These are phyloP conservation scores for Magnusiomyces fungicola DNA, from an alignment of 1,139 yeast species.

Conservation along the genomic window DNA sequence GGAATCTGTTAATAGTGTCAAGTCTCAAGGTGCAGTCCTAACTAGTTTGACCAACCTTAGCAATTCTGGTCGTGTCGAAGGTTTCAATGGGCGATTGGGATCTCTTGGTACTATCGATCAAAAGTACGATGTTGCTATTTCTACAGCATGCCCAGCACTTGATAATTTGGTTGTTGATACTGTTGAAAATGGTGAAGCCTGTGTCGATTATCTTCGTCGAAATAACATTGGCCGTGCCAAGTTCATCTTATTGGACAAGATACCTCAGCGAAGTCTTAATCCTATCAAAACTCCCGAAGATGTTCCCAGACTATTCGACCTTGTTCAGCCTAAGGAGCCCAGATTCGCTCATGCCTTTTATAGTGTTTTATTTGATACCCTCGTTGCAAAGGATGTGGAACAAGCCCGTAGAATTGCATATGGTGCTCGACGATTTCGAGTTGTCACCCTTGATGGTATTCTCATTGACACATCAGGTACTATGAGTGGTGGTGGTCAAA, in stretches of 20 bases:
- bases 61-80: slow-evolving; percentile 75
- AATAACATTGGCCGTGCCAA: slow-evolving; percentile 85
- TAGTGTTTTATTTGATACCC: slow-evolving; percentile 76
- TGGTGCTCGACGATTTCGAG: slow-evolving; percentile 73
- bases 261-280: slow-evolving; percentile 52
- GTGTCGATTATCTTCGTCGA: slow-evolving; percentile 80
- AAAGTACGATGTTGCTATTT: slow-evolving; percentile 82
- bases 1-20: slow-evolving; percentile 46
- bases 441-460: slow-evolving; percentile 89
- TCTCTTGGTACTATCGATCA: slow-evolving; percentile 85
- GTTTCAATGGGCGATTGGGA: slow-evolving; percentile 86
- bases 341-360: slow-evolving; percentile 84
- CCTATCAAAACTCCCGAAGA: slow-evolving; percentile 68
- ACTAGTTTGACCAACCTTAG: slow-evolving; percentile 61
- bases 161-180: slow-evolving; percentile 93
- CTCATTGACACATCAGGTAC: slow-evolving; percentile 94
- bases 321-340: slow-evolving; percentile 58
- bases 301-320: slow-evolving; percentile 78
- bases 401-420: slow-evolving; percentile 88
- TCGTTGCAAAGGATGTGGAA: slow-evolving; percentile 70
- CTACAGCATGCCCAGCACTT: slow-evolving; percentile 88
- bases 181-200: slow-evolving; percentile 86
- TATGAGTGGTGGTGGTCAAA: slow-evolving; percentile 92
- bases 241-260: slow-evolving; percentile 71
- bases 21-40: slow-evolving; percentile 69